Evolutionary conservation across 2,329 filamentous ascomycete genomes (phyloP).

Genomic region (Xenoacremonium recifei): DNA sequence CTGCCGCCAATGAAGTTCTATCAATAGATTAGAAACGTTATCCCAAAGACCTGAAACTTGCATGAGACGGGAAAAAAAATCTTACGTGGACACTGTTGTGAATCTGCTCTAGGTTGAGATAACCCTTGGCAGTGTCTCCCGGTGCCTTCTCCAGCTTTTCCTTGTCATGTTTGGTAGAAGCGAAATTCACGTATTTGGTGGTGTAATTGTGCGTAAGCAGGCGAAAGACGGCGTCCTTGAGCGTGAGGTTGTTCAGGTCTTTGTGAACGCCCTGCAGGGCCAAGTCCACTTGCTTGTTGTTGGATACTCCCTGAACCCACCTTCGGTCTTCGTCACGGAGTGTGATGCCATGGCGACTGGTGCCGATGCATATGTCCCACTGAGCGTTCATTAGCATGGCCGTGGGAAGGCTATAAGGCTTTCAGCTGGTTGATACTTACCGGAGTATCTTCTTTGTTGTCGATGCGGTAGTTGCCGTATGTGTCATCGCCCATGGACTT

Average conservation of each 20-base stretch:
- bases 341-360: background rate
- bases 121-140: background rate
- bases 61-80: too few relatives aligned
- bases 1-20: too few relatives aligned
- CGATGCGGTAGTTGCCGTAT: background rate
- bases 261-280: background rate
- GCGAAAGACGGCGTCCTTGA: conserved; percentile 2
- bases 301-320: background rate
- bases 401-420: too few relatives aligned
- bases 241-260: background rate
- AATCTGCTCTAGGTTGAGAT: conserved; percentile 1
- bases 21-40: too few relatives aligned
- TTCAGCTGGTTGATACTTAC: too few relatives aligned
- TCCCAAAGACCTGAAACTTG: too few relatives aligned
- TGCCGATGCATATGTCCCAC: background rate
- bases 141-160: background rate
- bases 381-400: too few relatives aligned
- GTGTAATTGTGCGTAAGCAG: background rate
- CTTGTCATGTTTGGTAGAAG: conserved; percentile 1
- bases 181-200: conserved; percentile 2
- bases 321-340: background rate
- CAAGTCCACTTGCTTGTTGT: background rate
- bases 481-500: background rate
- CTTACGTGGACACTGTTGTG: conserved; percentile 6
- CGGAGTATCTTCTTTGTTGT: too few relatives aligned